Base-by-base conservation (phyloP, 441 rosid species). In the Pelargonium cotyledonis region DNA sequence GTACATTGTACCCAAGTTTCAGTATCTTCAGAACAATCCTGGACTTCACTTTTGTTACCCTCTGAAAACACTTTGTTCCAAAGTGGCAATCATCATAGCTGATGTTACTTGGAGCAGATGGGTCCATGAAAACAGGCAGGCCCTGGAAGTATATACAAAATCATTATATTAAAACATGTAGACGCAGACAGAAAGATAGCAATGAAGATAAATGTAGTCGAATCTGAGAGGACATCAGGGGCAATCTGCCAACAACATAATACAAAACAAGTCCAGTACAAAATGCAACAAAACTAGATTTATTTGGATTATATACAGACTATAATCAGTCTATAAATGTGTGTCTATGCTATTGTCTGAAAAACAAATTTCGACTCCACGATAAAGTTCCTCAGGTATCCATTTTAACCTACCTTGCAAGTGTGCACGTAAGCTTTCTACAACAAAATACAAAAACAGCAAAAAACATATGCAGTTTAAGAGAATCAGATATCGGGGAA, bases 11-110 rank as follows among this genome's bases (percentile, higher is more conserved):
- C 29, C 97, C 96, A 4, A 88, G 80, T 88, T 90, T 92, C 75
- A 95, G 76, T 77, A 92, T 88, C 85, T 82, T 85, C 77, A 88
- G 72, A 68, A 95, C 96, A 66, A 86, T 82, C 81, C 96, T 90
- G 65, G 99, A 95, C 78, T 95, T 95, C 66, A 83, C 92, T 82
- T 95, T 89, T 38, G 98, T 92, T 65, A 95, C 97, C 80, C 80
- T 83, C 86, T 89, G 97, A 74, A 92, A 95, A 85, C 98, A 95
- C 70, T 86, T 71, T 63, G 96, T 90, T 75, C 99, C 97, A 61
- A 88, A 95, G 80, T 95, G 96, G 73, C 99, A 92, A 65, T 90
- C 94, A 69, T 95, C 75, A 71, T 89, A 90, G 85, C 99, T 95
- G 35, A 90, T 85, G 73, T 86, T 88, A 69, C 77, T 80, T 10